Base-by-base conservation (phyloP, 345 rosid genomes). In the Isatis tinctoria region DNA sequence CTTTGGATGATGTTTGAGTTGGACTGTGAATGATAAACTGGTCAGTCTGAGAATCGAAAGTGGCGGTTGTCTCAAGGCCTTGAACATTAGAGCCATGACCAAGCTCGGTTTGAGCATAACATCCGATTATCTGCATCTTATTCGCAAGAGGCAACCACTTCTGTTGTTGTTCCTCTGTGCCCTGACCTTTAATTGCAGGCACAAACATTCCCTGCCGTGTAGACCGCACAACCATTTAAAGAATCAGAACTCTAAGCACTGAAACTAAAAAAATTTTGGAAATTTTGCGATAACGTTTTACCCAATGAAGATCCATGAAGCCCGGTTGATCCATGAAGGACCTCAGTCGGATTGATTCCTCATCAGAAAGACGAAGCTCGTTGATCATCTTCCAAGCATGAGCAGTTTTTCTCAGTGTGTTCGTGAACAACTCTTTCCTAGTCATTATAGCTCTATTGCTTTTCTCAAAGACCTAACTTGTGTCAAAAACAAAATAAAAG, bases 51-150 rank as follows among this genome's bases (percentile, higher is more conserved):
- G 85, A 90, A 82, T 94, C 97, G 77, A 90, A 94, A 10, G 93
- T 90, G 64, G 97, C 97, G 33, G 96, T 91, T 45, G 96, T 91
- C 81, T 94, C 98, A 61, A 94, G 96, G 28, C 98, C 98, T 83
- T 94, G 97, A 70, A 94, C 97, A 37, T 94, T 91, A 74, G 97
- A 94, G 71, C 97, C 98, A 80, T 91, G 98, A 67, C 98, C 97
- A 53, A 94, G 97, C 81, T 94, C 98, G 74, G 98, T 94, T 75
- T 91, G 98, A 24, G 98, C 98, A 81, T 94, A 91, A 76, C 96
- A 87, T 16, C 98, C 98, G 72, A 94, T 87, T 43, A 94, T 94
- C 72, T 91, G 87, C 98, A 94, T 87, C 82, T 81, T 88, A 75
- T 84, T 61, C 16, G 98, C 97, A 76, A 91, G 69, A 27, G 98